Conservation (phyloP, 2,329 filamentous ascomycete species). For the Colletotrichum sp. region DNA sequence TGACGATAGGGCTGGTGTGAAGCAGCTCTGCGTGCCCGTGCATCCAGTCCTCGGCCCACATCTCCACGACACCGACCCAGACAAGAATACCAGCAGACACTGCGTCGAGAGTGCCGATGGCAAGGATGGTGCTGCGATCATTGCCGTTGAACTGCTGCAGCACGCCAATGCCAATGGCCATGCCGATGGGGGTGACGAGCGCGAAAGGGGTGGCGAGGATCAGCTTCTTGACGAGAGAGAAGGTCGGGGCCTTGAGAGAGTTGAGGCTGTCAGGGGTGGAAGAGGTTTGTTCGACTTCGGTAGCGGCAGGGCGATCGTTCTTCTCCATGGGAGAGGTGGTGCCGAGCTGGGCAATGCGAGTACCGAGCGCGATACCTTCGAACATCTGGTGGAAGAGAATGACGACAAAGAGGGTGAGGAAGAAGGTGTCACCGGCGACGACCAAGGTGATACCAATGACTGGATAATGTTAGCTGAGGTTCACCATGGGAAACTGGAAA, state of each 20-base stretch:
- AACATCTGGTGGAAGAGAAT: constrained; percentile 83
- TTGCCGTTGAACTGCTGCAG: constrained; percentile 76
- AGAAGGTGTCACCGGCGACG: constrained; percentile 61
- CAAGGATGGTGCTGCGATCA: constrained; percentile 69
- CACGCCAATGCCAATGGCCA: constrained; percentile 80
- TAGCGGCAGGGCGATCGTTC: background rate
- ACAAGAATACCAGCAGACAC: constrained; percentile 76
- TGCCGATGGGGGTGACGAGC: constrained; percentile 76
- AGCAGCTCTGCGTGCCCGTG: constrained; percentile 56
- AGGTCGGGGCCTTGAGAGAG: constrained; percentile 4
- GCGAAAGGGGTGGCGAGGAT: constrained; percentile 69
- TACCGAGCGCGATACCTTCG: constrained; percentile 76
- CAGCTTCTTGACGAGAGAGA: constrained; percentile 57
- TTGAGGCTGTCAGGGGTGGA: background rate
- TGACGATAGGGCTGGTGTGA: constrained; percentile 52
- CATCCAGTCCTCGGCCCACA: constrained; percentile 80
- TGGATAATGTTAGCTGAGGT: constrained; percentile 28
- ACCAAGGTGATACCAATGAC: constrained; percentile 69
- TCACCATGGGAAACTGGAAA: background rate
- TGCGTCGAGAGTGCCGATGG: constrained; percentile 76
- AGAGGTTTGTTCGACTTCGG: constrained; percentile 29
- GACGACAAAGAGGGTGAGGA: constrained; percentile 65
- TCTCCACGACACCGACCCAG: constrained; percentile 83
- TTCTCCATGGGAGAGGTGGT: constrained; percentile 19
- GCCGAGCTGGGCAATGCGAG: constrained; percentile 68